Evolutionary conservation across 257 asterid genomes (phyloP).

Genomic region (Avicennia marina): DNA sequence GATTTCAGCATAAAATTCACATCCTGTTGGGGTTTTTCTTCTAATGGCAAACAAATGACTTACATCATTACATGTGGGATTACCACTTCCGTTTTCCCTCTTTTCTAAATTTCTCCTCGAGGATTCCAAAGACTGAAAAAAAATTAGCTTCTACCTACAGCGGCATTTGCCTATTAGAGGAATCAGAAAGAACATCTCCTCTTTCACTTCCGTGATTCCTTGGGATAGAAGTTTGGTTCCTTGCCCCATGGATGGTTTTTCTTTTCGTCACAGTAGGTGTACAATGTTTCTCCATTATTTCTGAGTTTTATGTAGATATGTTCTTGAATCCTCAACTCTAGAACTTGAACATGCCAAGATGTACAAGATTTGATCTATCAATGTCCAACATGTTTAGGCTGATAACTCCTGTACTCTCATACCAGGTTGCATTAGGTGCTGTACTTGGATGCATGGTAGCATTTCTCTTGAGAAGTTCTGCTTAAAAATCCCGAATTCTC

Average conservation of each 20-base stretch:
- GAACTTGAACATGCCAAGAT: slow-evolving; percentile 1
- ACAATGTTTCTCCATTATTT: not conserved
- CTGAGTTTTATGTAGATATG: slow-evolving; percentile 1
- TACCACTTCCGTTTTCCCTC: not conserved
- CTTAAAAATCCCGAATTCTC: slow-evolving; percentile 5
- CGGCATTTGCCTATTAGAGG: not conserved
- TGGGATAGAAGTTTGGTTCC: too few species aligned
- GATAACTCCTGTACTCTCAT: not conserved
- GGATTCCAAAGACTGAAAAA: not conserved
- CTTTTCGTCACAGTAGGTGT: not conserved
- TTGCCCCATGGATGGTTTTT: not conserved
- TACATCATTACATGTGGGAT: not conserved
- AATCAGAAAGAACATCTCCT: not conserved
- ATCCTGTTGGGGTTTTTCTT: not conserved
- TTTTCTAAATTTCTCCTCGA: not conserved
- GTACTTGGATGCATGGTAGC: slow-evolving; percentile 58
- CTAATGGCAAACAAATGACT: too few species aligned
- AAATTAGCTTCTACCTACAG: too few species aligned
- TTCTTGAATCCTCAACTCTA: not conserved
- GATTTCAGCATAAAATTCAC: not conserved
- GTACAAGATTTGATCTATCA: not conserved
- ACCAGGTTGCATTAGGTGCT: slow-evolving; percentile 72
- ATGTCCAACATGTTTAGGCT: not conserved
- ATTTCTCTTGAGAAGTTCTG: slow-evolving; percentile 35
- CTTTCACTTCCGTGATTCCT: not conserved